A percentile compares a stretch with the other conserved stretches of the same genome.
These are phyloP conservation scores for Irpex rosettiformis DNA, from an alignment of 1,284 basidiomycete species.

Conservation along the genomic window DNA sequence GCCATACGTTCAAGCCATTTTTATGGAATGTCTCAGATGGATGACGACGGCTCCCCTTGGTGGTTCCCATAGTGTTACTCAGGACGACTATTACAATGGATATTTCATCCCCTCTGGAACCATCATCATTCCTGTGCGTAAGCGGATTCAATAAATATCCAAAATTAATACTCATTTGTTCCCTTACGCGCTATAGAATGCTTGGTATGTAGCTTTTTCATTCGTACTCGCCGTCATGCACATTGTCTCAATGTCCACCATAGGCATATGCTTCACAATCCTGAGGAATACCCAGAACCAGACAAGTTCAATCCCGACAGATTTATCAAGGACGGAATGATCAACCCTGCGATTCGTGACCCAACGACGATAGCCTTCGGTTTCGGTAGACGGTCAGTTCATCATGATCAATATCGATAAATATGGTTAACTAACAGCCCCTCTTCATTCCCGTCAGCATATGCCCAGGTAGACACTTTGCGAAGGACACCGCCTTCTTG, in stretches of 20 bases:
- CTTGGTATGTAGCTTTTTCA: not conserved
- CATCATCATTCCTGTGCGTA: constrained; percentile 17
- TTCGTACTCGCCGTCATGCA: no score
- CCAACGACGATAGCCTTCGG: constrained; percentile 16
- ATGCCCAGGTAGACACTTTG: constrained; percentile 41
- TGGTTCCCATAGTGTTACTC: not conserved
- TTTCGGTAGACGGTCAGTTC: constrained; percentile 17
- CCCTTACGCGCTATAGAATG: not conserved
- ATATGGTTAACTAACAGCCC: not conserved
- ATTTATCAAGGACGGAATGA: constrained; percentile 16
- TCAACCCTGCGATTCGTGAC: not conserved
- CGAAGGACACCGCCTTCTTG: constrained; percentile 36
- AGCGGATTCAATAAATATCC: not conserved
- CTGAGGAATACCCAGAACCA: constrained; percentile 20
- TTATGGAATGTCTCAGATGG: constrained; percentile 41
- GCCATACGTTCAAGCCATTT: constrained; percentile 27
- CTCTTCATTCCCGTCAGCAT: constrained; percentile 22
- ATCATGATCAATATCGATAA: not conserved
- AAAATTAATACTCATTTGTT: no score
- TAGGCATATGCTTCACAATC: constrained; percentile 19
- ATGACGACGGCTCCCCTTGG: not conserved
- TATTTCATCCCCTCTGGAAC: constrained; percentile 1
- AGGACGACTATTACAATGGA: not conserved
- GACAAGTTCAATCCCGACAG: constrained; percentile 24
- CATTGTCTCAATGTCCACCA: not conserved